Base-by-base conservation (phyloP, 768 basidiomycete genomes). In the Agaricus sinodeliciosus region DNA sequence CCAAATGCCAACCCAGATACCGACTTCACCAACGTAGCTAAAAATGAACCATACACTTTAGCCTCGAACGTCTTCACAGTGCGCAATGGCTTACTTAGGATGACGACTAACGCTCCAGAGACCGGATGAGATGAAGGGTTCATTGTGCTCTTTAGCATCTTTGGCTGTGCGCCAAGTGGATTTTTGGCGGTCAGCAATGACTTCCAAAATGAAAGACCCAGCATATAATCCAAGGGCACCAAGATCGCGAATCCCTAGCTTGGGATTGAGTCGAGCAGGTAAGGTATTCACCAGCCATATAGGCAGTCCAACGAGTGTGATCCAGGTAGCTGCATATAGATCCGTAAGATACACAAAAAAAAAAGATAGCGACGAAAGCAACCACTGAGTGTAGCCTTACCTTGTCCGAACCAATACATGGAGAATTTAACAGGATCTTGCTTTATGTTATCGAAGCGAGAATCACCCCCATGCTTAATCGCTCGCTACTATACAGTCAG, bases 21-120 rank as follows among this genome's bases (percentile, higher is more conserved):
- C 79, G 3, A 87, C 74, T 69, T 90, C 86, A 15, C 80, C 84
- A 34, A 85, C 75, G 61, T 88, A 87, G 67, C 86, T 87, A 34
- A 18, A 22, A 45, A 41, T 44, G 19, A 19, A 18, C 31, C 8
- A 48, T 25, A 19, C 16, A 25, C 41, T 27, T 39, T 13, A 41
- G 35, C 39, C 26, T 25, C 9, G 11, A 7, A 45, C 37, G 15
- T 43, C n/a, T 26, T 12, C 31, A 36, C 31, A 37, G 41, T 49
- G 43, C 7, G 31, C 7, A 31, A 11, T 7, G 41, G 63, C 73
- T 36, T 63, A 88, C 87, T 89, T 90, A 18, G 87, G 87, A 59
- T 89, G 88, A 22, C 87, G 68, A 58, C 79, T 82, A 42, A 79
- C 63, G 18, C 74, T 68, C 86, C 87, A 92, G 15, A 88, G 65